Evolutionary conservation across 2,329 filamentous ascomycete species (phyloP).

Genomic region (Bisporella sp.): DNA sequence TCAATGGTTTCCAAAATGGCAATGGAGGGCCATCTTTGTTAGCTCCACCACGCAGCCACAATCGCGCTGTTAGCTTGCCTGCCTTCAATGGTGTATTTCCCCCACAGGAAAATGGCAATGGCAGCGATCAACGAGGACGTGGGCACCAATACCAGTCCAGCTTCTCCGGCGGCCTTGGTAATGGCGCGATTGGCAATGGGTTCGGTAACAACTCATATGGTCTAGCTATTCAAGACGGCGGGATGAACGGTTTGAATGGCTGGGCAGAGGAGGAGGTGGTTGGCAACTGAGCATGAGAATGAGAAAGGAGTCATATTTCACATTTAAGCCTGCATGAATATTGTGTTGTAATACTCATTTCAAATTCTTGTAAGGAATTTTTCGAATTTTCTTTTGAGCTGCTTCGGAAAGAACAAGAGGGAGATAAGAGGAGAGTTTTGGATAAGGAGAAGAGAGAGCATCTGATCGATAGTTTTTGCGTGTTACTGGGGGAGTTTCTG

Average conservation of each 20-base stretch:
- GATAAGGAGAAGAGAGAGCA: not conserved
- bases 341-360: slow-evolving; percentile 18
- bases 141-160: slow-evolving; percentile 62
- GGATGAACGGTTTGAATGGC: slow-evolving; percentile 51
- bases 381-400: slow-evolving; percentile 7
- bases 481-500: no score
- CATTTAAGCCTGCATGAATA: slow-evolving; percentile 19
- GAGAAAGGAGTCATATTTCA: not conserved
- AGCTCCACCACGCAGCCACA: slow-evolving; percentile 60
- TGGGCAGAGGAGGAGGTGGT: slow-evolving; percentile 53
- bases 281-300: slow-evolving; percentile 15
- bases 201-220: slow-evolving; percentile 40
- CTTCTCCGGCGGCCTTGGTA: slow-evolving; percentile 32
- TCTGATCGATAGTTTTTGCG: not conserved
- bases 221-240: slow-evolving; percentile 51
- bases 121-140: slow-evolving; percentile 38
- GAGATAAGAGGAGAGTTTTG: not conserved
- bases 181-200: slow-evolving; percentile 13
- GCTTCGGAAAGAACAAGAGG: not conserved
- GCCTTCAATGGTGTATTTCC: slow-evolving; percentile 56
- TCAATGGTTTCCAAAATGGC: slow-evolving; percentile 44
- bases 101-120: slow-evolving; percentile 27
- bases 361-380: slow-evolving; percentile 13
- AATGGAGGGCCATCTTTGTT: slow-evolving; percentile 59
- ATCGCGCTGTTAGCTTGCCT: slow-evolving; percentile 78